Evolutionary conservation across 345 rosid species (phyloP).

Genomic region (Leavenworthia alabamica): DNA sequence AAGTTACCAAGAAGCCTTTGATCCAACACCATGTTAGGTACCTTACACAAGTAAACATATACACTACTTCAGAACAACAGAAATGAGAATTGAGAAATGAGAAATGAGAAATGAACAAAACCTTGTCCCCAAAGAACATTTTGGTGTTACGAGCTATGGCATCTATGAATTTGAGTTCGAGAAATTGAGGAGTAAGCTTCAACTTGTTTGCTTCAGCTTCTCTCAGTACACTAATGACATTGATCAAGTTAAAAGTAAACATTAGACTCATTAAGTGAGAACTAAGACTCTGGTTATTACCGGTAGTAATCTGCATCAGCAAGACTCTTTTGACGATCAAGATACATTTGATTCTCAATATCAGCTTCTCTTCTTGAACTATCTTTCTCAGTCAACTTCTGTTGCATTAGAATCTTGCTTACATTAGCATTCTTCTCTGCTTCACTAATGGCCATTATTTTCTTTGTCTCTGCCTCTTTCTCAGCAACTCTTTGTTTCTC

Average conservation of each 20-base stretch:
- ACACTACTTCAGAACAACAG: slow-evolving; percentile 5
- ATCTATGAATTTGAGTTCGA: slow-evolving; percentile 79
- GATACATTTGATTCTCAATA: slow-evolving; percentile 74
- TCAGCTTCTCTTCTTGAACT: slow-evolving; percentile 69
- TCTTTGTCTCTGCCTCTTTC: slow-evolving; percentile 82
- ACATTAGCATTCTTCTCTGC: slow-evolving; percentile 83
- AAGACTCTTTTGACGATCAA: slow-evolving; percentile 69
- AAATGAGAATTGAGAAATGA: not conserved
- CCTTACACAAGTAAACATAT: slow-evolving; percentile 37
- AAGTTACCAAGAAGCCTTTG: slow-evolving; percentile 84
- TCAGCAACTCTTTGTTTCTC: slow-evolving; percentile 81
- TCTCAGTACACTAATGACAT: slow-evolving; percentile 43
- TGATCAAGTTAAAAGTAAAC: not conserved
- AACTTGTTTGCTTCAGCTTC: slow-evolving; percentile 92
- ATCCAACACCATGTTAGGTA: slow-evolving; percentile 79
- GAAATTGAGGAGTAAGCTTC: slow-evolving; percentile 86
- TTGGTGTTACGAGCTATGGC: slow-evolving; percentile 83
- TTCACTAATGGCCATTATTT: slow-evolving; percentile 88
- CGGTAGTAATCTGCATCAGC: slow-evolving; percentile 84
- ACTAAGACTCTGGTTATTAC: slow-evolving; percentile 29
- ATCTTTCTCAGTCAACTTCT: slow-evolving; percentile 82
- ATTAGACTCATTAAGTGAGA: not conserved
- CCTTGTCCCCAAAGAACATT: slow-evolving; percentile 90
- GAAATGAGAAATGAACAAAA: not conserved
- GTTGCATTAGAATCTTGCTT: slow-evolving; percentile 80